Evolutionary conservation across 352 stramenopile species (phyloP).

Genomic region (Globisporangium yorkense): DNA sequence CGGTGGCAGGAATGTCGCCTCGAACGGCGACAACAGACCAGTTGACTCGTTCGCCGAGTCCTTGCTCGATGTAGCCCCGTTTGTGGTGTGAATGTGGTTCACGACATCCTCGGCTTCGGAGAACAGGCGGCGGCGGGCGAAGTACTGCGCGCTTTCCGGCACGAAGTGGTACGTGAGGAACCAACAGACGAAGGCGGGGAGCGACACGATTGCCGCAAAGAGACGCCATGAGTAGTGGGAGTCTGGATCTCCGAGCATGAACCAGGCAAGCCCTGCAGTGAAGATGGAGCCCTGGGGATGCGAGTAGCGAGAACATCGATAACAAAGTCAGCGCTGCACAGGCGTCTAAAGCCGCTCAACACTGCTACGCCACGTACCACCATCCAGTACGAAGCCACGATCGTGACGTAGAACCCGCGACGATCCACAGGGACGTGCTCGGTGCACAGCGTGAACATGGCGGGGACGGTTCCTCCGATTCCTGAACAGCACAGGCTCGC

Average conservation of each 20-base stretch:
- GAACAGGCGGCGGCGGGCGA: slow-evolving; percentile 39
- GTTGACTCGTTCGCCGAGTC: slow-evolving; percentile 17
- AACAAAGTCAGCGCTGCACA: background rate
- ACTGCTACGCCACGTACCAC: slow-evolving; percentile 34
- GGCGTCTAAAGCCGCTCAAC: background rate
- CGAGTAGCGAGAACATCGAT: background rate
- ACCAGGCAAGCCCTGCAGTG: slow-evolving; percentile 73
- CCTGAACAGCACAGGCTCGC: slow-evolving; percentile 22
- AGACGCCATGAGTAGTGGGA: slow-evolving; percentile 54
- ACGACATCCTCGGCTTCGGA: slow-evolving; percentile 53
- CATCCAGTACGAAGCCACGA: slow-evolving; percentile 90
- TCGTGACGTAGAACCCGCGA: slow-evolving; percentile 80
- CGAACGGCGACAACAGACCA: slow-evolving; percentile 25
- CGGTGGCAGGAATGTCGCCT: background rate
- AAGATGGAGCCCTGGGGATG: slow-evolving; percentile 72
- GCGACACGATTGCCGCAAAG: slow-evolving; percentile 67
- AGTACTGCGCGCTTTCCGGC: slow-evolving; percentile 79
- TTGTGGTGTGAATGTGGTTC: slow-evolving; percentile 45
- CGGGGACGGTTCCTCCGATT: slow-evolving; percentile 83
- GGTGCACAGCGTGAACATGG: slow-evolving; percentile 82
- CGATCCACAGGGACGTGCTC: slow-evolving; percentile 77
- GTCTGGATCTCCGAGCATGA: slow-evolving; percentile 55
- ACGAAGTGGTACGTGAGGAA: slow-evolving; percentile 65
- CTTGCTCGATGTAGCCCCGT: slow-evolving; percentile 8
- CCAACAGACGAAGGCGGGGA: slow-evolving; percentile 66